Evolutionary conservation across 2,329 filamentous ascomycete genomes (phyloP), one percentile per base, ranked within the genome.

Genomic region (Graphilbum sp.): DNA sequence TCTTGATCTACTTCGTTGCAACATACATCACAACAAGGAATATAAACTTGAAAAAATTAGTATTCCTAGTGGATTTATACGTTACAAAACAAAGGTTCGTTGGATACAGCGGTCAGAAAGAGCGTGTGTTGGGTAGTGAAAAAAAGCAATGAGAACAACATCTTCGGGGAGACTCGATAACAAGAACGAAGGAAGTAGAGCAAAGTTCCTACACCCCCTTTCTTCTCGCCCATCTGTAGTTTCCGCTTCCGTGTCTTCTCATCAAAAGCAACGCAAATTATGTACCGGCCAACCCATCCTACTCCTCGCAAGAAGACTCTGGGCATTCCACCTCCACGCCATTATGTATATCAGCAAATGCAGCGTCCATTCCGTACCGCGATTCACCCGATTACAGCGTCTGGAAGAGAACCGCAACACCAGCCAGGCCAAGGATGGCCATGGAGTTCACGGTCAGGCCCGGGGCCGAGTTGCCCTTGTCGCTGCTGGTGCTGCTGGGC

Each of bases 311-410:
- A 13, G 5, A 29, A 5, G 15, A n/a, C 7, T 13, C 27, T 10
- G 15, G 27, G 27, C 27, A 29, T 29, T 5, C 27, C 27, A 13
- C 13, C 10, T 13, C 17, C 23, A 16, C 39, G 35, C 37, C 36
- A 18, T 29, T 21, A 20, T 20, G 17, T 30, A 37, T 43, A 38
- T 44, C 32, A 46, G 6, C 11, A 21, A 5, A 5, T n/a, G 27
- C 27, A 29, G 15, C 15, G 5, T 29, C 23, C 23, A 12, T 25
- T 25, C 23, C 7, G 12, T 25, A 7, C 23, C 23, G 12, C 12
- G 23, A 32, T 40, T n/a, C n/a, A n/a, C n/a, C n/a, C n/a, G n/a
- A n/a, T 67, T 69, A 73, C 55, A 75, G 54, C 50, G 72, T 56
- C 50, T 69, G 64, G 39, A 62, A 61, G 41, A 71, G 39, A 35